Evolutionary conservation across 2,329 filamentous ascomycete genomes (phyloP).

Genomic region (Talaromyces sp.): DNA sequence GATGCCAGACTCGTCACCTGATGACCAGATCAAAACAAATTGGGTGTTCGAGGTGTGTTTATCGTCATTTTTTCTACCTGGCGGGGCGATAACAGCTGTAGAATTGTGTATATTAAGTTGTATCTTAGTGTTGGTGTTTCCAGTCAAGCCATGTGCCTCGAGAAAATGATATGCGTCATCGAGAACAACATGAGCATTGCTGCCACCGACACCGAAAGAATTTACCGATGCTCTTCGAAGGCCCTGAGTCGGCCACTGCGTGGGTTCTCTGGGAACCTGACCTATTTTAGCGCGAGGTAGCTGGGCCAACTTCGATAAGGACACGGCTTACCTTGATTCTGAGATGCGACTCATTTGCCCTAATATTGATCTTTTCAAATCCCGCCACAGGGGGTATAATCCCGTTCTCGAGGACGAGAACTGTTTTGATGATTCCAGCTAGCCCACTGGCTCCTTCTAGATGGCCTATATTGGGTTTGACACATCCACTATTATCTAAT

Average conservation of each 20-base stretch:
- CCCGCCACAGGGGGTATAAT: slow-evolving; percentile 17
- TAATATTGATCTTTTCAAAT: slow-evolving; percentile 20
- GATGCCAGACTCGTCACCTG: background rate
- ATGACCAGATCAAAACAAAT: background rate
- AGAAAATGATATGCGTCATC: background rate
- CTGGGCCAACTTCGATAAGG: background rate
- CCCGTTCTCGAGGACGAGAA: slow-evolving; percentile 23
- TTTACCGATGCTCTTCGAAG: background rate
- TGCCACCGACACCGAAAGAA: background rate
- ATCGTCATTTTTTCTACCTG: background rate
- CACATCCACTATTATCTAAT: slow-evolving; percentile 18
- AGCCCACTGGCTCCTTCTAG: slow-evolving; percentile 24
- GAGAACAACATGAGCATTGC: background rate
- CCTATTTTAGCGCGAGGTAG: background rate
- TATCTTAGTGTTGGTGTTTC: background rate
- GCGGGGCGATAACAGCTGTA: background rate
- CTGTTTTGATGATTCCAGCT: slow-evolving; percentile 23
- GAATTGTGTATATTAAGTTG: background rate
- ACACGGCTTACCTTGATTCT: slow-evolving; percentile 23
- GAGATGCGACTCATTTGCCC: slow-evolving; percentile 14
- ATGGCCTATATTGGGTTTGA: slow-evolving; percentile 28
- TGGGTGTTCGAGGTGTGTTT: background rate
- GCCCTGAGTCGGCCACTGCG: background rate
- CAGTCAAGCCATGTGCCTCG: background rate
- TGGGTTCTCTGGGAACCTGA: background rate